These are phyloP conservation scores for Spongospora subterranea DNA, from an alignment of 208 protist genomes.

Conservation along the genomic window DNA sequence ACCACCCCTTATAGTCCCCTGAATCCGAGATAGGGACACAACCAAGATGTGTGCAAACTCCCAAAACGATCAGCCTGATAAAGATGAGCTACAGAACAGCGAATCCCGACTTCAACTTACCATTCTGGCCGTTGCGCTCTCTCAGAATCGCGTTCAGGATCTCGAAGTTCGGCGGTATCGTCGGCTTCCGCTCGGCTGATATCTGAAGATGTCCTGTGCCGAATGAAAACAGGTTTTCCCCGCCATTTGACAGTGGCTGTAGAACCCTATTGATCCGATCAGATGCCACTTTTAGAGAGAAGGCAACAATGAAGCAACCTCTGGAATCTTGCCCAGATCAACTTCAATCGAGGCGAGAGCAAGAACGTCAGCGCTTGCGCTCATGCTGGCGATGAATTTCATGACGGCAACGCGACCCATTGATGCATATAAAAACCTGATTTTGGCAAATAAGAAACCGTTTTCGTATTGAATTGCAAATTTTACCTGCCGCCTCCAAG, in stretches of 20 bases:
- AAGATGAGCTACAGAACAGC: background rate
- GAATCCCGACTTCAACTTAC: background rate
- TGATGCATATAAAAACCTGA: slow-evolving; percentile 66
- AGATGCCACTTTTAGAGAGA: background rate
- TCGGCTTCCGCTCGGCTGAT: slow-evolving; percentile 81
- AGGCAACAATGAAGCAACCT: slow-evolving; percentile 19
- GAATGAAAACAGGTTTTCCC: slow-evolving; percentile 98
- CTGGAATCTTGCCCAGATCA: slow-evolving; percentile 88
- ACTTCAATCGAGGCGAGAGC: slow-evolving; percentile 96
- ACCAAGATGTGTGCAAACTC: slow-evolving; percentile 98
- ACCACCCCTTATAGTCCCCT: slow-evolving; percentile 81
- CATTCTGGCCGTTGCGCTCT: slow-evolving; percentile 87
- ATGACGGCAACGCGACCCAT: slow-evolving; percentile 70
- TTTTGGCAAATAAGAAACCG: slow-evolving; percentile 61
- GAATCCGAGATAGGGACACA: slow-evolving; percentile 95
- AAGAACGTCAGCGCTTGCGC: slow-evolving; percentile 82
- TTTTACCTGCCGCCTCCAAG: background rate
- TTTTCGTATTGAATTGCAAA: background rate
- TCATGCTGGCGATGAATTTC: slow-evolving; percentile 76
- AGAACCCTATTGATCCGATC: slow-evolving; percentile 67
- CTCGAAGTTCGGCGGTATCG: slow-evolving; percentile 83
- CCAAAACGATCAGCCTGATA: slow-evolving; percentile 86
- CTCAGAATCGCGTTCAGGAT: slow-evolving; percentile 90
- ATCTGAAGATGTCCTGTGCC: slow-evolving; percentile 89
- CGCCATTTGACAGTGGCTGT: slow-evolving; percentile 95